Percentiles rank a stretch among this genome's conserved stretches.
These are phyloP conservation scores for Penicillium arizonense DNA, from an alignment of 495 filamentous ascomycete species.

Conservation along the genomic window DNA sequence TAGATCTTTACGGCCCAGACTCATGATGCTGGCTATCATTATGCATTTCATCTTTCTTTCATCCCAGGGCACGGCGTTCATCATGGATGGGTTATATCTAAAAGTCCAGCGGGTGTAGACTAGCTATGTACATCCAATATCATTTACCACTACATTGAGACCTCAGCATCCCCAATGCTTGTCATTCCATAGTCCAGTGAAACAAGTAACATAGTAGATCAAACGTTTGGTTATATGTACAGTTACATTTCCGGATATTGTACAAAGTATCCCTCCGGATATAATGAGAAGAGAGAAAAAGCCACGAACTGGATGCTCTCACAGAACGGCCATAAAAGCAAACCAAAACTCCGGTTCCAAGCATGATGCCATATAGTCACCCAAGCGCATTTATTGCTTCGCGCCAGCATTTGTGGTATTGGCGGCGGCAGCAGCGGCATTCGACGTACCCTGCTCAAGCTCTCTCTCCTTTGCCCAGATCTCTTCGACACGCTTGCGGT, in stretches of 20 bases:
- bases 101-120: slow-evolving; percentile 22
- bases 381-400: slow-evolving; percentile 15
- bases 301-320: neutral
- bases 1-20: slow-evolving; percentile 4
- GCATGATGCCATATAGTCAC: neutral
- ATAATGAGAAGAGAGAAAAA: slow-evolving; percentile 18
- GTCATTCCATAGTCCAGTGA: neutral
- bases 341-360: slow-evolving; percentile 17
- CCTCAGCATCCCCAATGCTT: neutral
- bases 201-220: neutral
- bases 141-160: neutral
- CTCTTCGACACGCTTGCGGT: slow-evolving; percentile 64
- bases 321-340: slow-evolving; percentile 1
- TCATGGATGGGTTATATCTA: slow-evolving; percentile 23
- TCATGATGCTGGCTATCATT: slow-evolving; percentile 19
- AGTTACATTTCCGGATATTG: slow-evolving; percentile 11
- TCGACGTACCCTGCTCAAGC: slow-evolving; percentile 16
- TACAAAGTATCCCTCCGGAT: slow-evolving; percentile 10
- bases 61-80: slow-evolving; percentile 37
- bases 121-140: slow-evolving; percentile 20
- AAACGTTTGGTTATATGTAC: neutral
- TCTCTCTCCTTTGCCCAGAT: slow-evolving; percentile 68
- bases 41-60: slow-evolving; percentile 14
- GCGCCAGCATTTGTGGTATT: slow-evolving; percentile 8
- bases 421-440: slow-evolving; percentile 1